phyloP scores from a whole-genome alignment of 2,329 filamentous ascomycete species.

The Xylaria sp. region DNA sequence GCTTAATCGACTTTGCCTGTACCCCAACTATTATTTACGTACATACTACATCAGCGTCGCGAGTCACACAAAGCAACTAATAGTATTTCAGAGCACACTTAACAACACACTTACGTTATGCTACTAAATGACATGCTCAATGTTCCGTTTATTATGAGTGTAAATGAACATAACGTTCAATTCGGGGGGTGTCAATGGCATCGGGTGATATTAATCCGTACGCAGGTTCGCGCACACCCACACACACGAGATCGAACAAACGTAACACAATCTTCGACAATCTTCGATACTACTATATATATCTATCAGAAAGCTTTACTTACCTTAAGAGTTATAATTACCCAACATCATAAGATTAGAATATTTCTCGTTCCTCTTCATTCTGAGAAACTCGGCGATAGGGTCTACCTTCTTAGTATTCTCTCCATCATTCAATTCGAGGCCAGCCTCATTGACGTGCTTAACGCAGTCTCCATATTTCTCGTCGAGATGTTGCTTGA shows the following conservation, averaged over 20 bases:
- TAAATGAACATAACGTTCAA: no score
- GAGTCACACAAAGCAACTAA: no score
- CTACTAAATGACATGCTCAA: no score
- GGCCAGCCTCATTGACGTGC: slow-evolving; percentile 39
- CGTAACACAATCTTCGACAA: not conserved
- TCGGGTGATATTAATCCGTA: no score
- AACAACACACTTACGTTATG: no score
- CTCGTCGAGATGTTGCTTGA: slow-evolving; percentile 35
- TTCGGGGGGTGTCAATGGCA: no score
- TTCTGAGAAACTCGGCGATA: slow-evolving; percentile 20
- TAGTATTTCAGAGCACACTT: no score
- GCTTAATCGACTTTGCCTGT: no score
- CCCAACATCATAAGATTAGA: slow-evolving; percentile 34
- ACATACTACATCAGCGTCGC: no score
- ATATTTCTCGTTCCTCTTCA: slow-evolving; percentile 29
- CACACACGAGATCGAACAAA: not conserved
- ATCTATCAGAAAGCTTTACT: not conserved
- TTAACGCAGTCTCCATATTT: slow-evolving; percentile 40
- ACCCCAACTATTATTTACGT: no score
- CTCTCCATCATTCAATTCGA: slow-evolving; percentile 18
- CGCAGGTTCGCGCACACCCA: no score
- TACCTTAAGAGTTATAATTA: not conserved
- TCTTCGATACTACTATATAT: not conserved
- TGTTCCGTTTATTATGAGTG: no score
- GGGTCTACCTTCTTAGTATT: not conserved